Evolutionary conservation across 352 stramenopile species (phyloP), one percentile per base, ranked within the genome.

Genomic region (Phytophthora fragariaefolia): DNA sequence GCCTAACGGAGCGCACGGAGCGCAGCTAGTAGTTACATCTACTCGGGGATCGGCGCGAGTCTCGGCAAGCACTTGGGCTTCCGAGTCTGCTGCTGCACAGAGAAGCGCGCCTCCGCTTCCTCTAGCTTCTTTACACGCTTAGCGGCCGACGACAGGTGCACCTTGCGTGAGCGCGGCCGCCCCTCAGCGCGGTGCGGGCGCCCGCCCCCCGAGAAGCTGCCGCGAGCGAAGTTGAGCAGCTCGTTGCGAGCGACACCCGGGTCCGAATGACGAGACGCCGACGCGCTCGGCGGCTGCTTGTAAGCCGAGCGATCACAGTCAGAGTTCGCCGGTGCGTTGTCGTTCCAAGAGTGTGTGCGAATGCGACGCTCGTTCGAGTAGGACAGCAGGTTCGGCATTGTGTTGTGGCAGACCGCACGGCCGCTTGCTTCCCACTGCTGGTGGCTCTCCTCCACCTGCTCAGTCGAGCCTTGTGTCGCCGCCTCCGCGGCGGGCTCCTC

Each of bases 101-200:
- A 79, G 57, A 92, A 92, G 17, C 83, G 80, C 13, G 85, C 85
- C 59, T 94, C 86, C 40, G 89, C 75, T 49, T 94, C 86, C 52
- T 94, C 86, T n/a, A 92, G 78, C 53, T 79, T 88, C 70, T 94
- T 92, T 9, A 92, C 80, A 48, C 86, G 86, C 78, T 94, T 94
- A 46, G 86, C 86, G 9, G 84, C 86, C 13, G 86, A 92, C 26
- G 86, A 94, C 58, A 92, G 69, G 52, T 94, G 84, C 55, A 94
- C 81, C 22, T 87, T 87, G 22, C 86, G 83, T 20, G 63, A 76
- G 55, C 83, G 83, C 8, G 58, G 63, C 51, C 83, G 79, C 12
- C 59, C 60, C 46, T 92, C 86, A 10, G 76, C 74, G 7, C 81
- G 74, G 18, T 71, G 58, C 9, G 64, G 58, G 6, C 80, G 81